These are phyloP conservation scores for Oldenlandia corymbosa DNA, from an alignment of 257 asterid genomes.

Conservation along the genomic window DNA sequence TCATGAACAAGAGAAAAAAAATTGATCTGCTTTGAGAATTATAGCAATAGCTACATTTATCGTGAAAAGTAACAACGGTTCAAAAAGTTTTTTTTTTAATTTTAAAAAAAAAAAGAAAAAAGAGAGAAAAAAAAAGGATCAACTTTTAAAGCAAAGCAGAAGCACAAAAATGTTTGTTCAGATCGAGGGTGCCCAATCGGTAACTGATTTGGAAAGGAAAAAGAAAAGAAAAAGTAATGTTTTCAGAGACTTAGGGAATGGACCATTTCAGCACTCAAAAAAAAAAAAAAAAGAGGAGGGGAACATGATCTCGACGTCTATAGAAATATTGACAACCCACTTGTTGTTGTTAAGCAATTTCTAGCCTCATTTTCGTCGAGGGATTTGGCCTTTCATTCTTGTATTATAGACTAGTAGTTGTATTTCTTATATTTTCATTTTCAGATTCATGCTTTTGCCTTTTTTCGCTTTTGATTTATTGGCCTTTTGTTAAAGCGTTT, in stretches of 20 bases:
- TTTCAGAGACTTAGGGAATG: conserved; percentile 23
- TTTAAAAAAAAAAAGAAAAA: too few species aligned
- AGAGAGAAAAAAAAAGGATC: neutral
- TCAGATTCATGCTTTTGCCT: conserved; percentile 6
- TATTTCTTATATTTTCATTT: conserved; percentile 12
- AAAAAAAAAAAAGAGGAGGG: conserved; percentile 8
- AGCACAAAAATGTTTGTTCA: conserved; percentile 20
- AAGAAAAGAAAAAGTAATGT: conserved; percentile 25
- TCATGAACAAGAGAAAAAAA: too few species aligned
- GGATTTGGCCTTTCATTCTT: neutral
- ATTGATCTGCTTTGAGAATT: too few species aligned
- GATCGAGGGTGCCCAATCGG: conserved; percentile 6
- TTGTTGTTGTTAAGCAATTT: conserved; percentile 11
- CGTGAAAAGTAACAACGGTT: neutral
- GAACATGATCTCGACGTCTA: conserved; percentile 40
- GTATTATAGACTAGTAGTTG: too few species aligned
- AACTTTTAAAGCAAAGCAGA: conserved; percentile 15
- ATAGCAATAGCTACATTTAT: neutral
- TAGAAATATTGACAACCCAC: conserved; percentile 22
- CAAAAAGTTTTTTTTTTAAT: too few species aligned
- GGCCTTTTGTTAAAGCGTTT: conserved; percentile 2
- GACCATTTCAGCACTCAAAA: conserved; percentile 19
- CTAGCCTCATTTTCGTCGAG: neutral
- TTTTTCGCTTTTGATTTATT: conserved; percentile 1
- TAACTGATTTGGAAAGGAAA: conserved; percentile 24